Evolutionary conservation across 768 basidiomycete genomes (phyloP), one percentile per base, ranked within the genome.

Genomic region (Sporobolomyces phaffii): DNA sequence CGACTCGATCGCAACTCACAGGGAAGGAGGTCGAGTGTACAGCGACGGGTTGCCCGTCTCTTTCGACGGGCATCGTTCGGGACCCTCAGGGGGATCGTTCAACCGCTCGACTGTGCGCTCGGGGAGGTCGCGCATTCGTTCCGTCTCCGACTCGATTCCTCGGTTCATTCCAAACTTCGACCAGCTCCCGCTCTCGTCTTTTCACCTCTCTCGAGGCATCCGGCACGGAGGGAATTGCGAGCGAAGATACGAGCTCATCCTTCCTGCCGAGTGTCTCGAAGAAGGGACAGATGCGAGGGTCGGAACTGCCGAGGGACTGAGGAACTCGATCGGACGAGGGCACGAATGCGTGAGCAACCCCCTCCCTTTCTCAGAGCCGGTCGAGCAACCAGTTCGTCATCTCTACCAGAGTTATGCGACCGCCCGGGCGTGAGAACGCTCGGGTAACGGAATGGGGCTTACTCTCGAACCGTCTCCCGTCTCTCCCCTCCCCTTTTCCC

Each of bases 391-490:
- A 62, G 66, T 68, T 68, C 66, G 66, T 68, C 66, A 68, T 68
- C 13, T 33, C 28, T 41, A 49, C 33, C 52, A 68, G 28, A 68
- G 67, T 68, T 50, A 68, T 68, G 67, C 67, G 67, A 56, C 62
- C 67, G 62, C 64, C 50, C 58, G 31, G 0, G 5, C 45, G 40
- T 48, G 22, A 10, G 22, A n/a, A 24, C 0, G 15, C 28, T 36
- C 34, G n/a, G 45, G 67, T 64, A 68, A 68, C 67, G 62, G 67
- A 68, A 64, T 68, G 67, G 67, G 67, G 67, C 67, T 68, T 68
- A 60, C 67, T 68, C 67, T 68, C 53, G 62, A 40, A 54, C 67
- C 62, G 57, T 48, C 67, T 68, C 67, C 45, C n/a, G 57, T 48
- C 67, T 68, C 67, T 38, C 18, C n/a, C 26, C 26, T 33, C 18